Conservation (phyloP, 116 monocot species). For the Cymodocea nodosa region DNA sequence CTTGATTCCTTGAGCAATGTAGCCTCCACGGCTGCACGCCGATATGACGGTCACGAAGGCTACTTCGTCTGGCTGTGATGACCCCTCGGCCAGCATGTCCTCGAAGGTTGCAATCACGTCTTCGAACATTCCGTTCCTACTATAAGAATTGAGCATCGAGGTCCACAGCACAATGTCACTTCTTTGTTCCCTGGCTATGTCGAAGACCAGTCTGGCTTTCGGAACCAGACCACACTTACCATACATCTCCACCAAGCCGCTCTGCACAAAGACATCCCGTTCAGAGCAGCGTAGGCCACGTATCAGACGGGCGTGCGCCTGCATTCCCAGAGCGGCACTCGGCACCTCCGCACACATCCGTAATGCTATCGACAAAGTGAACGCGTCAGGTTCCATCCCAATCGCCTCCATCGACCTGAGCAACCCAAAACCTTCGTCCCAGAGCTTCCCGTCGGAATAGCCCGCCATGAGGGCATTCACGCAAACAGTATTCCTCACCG, state of each 20-base stretch:
- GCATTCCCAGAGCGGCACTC: constrained; percentile 19
- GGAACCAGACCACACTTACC: constrained; percentile 38
- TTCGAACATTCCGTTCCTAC: constrained; percentile 34
- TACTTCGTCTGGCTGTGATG: constrained; percentile 35
- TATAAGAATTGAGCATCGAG: constrained; percentile 45
- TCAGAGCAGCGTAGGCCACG: constrained; percentile 11
- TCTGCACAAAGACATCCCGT: constrained; percentile 28
- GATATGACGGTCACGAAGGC: constrained; percentile 45
- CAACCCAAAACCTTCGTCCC: constrained; percentile 21
- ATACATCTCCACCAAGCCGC: constrained; percentile 61
- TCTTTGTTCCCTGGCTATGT: background rate
- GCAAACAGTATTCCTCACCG: constrained; percentile 30
- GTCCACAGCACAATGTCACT: constrained; percentile 63
- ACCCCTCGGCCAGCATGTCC: constrained; percentile 37
- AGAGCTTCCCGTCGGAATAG: constrained; percentile 18
- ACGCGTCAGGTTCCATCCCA: constrained; percentile 20
- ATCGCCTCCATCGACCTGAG: constrained; percentile 14
- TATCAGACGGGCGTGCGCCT: constrained; percentile 31
- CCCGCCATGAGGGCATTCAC: constrained; percentile 40
- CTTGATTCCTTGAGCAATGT: constrained; percentile 24
- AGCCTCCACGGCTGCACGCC: constrained; percentile 37
- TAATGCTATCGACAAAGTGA: constrained; percentile 32
- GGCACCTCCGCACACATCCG: constrained; percentile 40
- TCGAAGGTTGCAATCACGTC: constrained; percentile 36
- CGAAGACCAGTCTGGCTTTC: constrained; percentile 38